phyloP scores from a whole-genome alignment of 1,284 basidiomycete genomes.

The Neolentinus lepideus region DNA sequence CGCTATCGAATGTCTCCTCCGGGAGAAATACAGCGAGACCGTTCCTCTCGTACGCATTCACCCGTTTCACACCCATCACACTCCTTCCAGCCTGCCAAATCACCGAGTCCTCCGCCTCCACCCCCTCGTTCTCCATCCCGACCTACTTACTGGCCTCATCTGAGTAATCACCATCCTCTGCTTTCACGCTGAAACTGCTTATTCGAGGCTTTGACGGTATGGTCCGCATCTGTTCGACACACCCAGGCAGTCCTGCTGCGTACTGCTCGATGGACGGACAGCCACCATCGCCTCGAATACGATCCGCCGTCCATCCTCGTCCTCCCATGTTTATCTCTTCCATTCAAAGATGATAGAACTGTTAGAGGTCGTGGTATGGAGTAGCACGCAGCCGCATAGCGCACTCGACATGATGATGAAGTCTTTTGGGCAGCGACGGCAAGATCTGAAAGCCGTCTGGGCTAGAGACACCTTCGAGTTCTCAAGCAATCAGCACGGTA shows the following conservation, averaged over 20 bases:
- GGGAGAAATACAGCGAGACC: too few relatives aligned
- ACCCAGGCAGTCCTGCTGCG: slow-evolving; percentile 17
- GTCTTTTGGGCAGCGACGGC: slow-evolving; percentile 40
- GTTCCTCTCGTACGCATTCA: not conserved
- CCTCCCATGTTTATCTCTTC: slow-evolving; percentile 62
- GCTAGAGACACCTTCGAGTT: slow-evolving; percentile 73
- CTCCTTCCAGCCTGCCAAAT: not conserved
- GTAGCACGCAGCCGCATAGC: slow-evolving; percentile 75
- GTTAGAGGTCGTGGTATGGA: slow-evolving; percentile 85
- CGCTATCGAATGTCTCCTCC: not conserved
- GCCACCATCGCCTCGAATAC: slow-evolving; percentile 18
- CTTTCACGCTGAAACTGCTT: slow-evolving; percentile 54
- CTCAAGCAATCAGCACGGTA: slow-evolving; percentile 50
- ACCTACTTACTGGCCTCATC: slow-evolving; percentile 22
- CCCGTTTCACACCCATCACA: not conserved
- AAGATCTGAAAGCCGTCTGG: slow-evolving; percentile 61
- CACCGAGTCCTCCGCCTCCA: not conserved
- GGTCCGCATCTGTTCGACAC: slow-evolving; percentile 58
- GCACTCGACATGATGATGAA: slow-evolving; percentile 66
- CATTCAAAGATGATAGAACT: slow-evolving; percentile 44
- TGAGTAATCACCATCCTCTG: slow-evolving; percentile 22
- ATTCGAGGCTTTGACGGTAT: slow-evolving; percentile 82
- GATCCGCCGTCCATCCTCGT: slow-evolving; percentile 45
- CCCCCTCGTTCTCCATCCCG: slow-evolving; percentile 17
- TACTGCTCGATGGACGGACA: slow-evolving; percentile 9